Conservation (phyloP, 768 basidiomycete species). For the Porphyrellus cyaneotinctus region DNA sequence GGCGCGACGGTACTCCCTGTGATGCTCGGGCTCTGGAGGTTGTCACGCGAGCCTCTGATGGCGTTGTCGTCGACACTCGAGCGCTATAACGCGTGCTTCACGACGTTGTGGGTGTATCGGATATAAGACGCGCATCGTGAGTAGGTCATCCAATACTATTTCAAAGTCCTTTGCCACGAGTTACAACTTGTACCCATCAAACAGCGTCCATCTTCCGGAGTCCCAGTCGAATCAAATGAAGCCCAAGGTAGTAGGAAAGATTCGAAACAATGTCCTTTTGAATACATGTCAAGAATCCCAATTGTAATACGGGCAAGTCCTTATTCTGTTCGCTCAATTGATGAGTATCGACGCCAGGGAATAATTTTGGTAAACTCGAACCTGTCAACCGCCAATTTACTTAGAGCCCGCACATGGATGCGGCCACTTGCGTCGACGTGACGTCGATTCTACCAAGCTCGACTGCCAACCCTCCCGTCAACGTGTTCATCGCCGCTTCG, state of each 20-base stretch:
- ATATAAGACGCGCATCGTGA: constrained; percentile 19
- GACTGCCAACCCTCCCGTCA: constrained; percentile 47
- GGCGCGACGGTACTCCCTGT: constrained; percentile 46
- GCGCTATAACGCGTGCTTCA: constrained; percentile 43
- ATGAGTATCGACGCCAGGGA: not conserved
- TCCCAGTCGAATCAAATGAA: not conserved
- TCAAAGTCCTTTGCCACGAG: not conserved
- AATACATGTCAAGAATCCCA: not conserved
- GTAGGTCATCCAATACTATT: not conserved
- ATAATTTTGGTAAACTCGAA: not conserved
- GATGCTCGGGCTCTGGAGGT: constrained; percentile 48
- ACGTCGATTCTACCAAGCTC: constrained; percentile 48
- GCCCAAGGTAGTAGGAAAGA: too few relatives aligned
- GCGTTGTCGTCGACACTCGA: constrained; percentile 46
- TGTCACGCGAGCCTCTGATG: constrained; percentile 58
- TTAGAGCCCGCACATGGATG: constrained; percentile 44
- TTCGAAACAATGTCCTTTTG: not conserved
- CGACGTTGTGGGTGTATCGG: constrained; percentile 44
- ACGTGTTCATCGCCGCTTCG: constrained; percentile 48
- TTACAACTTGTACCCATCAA: not conserved
- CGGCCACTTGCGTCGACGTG: constrained; percentile 38
- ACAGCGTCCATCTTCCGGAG: not conserved
- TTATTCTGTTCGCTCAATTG: not conserved
- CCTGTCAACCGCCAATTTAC: not conserved
- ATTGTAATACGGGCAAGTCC: not conserved